Evolutionary conservation across 2,329 filamentous ascomycete species (phyloP), one percentile per base, ranked within the genome.

Genomic region (Volutella citrinella): DNA sequence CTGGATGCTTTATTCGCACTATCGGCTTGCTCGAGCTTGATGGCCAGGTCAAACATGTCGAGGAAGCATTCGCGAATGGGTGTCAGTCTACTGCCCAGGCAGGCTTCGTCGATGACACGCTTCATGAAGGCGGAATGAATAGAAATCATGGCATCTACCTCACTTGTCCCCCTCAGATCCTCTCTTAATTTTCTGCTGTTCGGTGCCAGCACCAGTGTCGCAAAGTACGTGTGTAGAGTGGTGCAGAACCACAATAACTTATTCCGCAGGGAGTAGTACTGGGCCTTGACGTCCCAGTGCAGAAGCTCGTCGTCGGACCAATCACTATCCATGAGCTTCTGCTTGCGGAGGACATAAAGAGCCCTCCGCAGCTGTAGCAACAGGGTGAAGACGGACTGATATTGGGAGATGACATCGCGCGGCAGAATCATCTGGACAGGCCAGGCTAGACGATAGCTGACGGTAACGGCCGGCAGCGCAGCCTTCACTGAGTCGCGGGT

Each of bases 111-210:
- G 36, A 81, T 67, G 10, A 93, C 64, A 3, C 72, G 72, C 27
- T 69, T 70, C 27, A 84, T 65, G 50, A 84, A 91, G 1, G 60
- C 56, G 5, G 74, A 63, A 55, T 95, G 89, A 1, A 81, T 71
- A 2, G 63, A 62, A 17, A 89, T 80, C 86, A 96, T 94, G 17
- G 75, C 75, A 54, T 96, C 88, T 9, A 96, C 78, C 46, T 91
- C 87, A 17, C 74, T 69, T 0, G 87, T 79, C 6, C 66, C 63
- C 11, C 63, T 60, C 32, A 96, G 70, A 1, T 72, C 66, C 4
- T 60, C 56, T 6, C 65, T 64, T 65, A 96, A 74, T 19, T 69
- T 65, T 3, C 60, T 52, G 3, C 72, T 76, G 15, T 79, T 70
- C 0, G 80, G 76, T 1, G 72, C 74, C 1, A 95, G 69, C 2